Base-by-base conservation (phyloP, 2,329 filamentous ascomycete species). In the Aspergillus texensis region DNA sequence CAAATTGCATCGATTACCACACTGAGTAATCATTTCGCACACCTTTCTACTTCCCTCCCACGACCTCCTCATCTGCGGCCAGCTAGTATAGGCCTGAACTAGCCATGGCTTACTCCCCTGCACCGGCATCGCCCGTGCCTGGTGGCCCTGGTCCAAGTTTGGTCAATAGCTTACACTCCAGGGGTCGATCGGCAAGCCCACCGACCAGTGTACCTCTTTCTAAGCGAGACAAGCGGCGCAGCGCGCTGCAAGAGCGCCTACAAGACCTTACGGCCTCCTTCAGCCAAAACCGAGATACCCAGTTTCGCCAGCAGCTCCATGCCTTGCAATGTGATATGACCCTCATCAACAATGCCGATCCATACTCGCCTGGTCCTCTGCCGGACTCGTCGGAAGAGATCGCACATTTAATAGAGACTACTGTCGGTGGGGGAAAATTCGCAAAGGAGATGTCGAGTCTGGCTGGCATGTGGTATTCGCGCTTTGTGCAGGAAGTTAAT, bases 271-370 rank as follows among this genome's bases (percentile, higher is more conserved):
- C 90, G 60, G 88, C 90, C 60, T 89, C 89, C 68, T 94, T 97
- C 79, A 87, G 88, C 67, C 87, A 90, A 67, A 93, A 96, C 74
- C 87, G 92, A 68, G 93, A 97, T 77, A 83, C 86, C 66, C 89
- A 93, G 71, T 98, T 96, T 78, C 89, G 94, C 66, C 91, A 95
- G 68, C 93, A 97, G 78, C 86, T 97, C 2, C 90, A 95, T 72
- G 92, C 92, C 69, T 88, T 97, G n/a, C 94, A 97, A 79, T 89
- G 92, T 68, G 94, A 97, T 77, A 93, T 94, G 80, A 92, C 87
- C 63, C 85, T 96, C 53, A 92, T 97, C 68, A 89, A 93, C 77
- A 89, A 91, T 70, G 91, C 95, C 58, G 91, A 97, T 72, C 91
- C 92, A 0, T 96, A 96, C 76, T 83, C 85, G 58, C 84, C 88